Evolutionary conservation across 108 stramenopile genomes (phyloP), one percentile per base, ranked within the genome.

Genomic region (Parietichytrium sp.): DNA sequence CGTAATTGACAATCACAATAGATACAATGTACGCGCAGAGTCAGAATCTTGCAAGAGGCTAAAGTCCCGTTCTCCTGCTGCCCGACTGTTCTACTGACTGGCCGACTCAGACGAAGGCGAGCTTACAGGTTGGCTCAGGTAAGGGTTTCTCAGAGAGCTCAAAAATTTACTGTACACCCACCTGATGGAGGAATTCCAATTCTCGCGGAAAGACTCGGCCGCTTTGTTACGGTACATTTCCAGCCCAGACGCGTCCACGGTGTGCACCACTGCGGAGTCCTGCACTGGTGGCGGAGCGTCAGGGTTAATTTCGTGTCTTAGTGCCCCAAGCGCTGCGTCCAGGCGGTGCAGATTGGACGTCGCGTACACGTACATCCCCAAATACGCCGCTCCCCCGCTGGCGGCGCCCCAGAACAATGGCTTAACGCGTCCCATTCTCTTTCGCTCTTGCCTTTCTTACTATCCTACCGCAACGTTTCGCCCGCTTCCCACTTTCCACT

Each of bases 301-400:
- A n/a, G 61, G 61, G 61, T 72, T 72, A 2, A 72, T 36, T 2
- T 72, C 61, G 61, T 72, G 61, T 23, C 61, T 8, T 33, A 72
- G 61, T 16, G 38, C 45, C 61, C 61, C 12, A 12, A 72, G 61
- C 8, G 38, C 61, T 15, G 45, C 61, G 42, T 72, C 61, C 61
- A 72, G 36, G 38, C 45, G 61, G 61, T 42, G 36, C 61, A 72
- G 42, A 20, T 72, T 33, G 38, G 61, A 72, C 61, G 45, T 72
- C 10, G 45, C 61, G 61, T 72, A 72, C 38, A 42, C 61, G 42
- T 72, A 33, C 61, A 72, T 72, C 29, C 38, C 61, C 61, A 72
- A n/a, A 42, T 72, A 72, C 42, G 61, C 61, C 38, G 38, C 42
- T 16, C 61, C 61, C 38, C 61, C 61, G 38, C 36, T 42, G 29